Evolutionary conservation across 1,284 basidiomycete species (phyloP).

Genomic region (Marasmius fiardii): DNA sequence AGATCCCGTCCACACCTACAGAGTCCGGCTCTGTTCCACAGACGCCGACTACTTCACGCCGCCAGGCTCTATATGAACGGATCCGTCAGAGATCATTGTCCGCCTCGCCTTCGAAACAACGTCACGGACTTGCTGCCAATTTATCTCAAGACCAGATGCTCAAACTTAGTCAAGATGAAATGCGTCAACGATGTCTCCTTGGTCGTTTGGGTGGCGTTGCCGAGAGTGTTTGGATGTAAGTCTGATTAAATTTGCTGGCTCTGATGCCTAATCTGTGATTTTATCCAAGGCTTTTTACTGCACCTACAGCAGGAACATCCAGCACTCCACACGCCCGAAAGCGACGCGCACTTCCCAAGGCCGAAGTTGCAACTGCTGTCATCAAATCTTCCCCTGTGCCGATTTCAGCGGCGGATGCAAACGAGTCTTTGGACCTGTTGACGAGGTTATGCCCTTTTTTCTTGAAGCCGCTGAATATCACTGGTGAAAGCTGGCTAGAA

Average conservation of each 20-base stretch:
- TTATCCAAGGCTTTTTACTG: constrained; percentile 61
- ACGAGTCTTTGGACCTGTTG: constrained; percentile 66
- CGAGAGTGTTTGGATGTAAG: constrained; percentile 85
- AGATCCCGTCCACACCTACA: constrained; percentile 42
- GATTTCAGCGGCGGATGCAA: constrained; percentile 70
- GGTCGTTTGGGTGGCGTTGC: constrained; percentile 74
- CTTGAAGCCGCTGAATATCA: constrained; percentile 57
- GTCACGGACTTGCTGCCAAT: constrained; percentile 32
- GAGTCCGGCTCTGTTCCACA: constrained; percentile 52
- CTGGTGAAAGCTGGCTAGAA: constrained; percentile 75
- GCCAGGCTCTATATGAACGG: constrained; percentile 76
- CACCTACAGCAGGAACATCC: constrained; percentile 38
- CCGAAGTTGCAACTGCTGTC: constrained; percentile 62
- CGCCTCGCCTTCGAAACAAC: constrained; percentile 48
- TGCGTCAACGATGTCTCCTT: constrained; percentile 66
- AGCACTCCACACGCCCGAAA: constrained; percentile 56
- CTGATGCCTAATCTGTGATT: constrained; percentile 7
- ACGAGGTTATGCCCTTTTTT: constrained; percentile 75
- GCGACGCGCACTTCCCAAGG: constrained; percentile 59
- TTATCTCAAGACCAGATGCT: constrained; percentile 64
- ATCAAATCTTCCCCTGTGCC: constrained; percentile 78
- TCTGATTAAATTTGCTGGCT: constrained; percentile 13
- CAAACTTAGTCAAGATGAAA: constrained; percentile 71
- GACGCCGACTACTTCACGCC: constrained; percentile 70
- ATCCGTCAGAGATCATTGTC: constrained; percentile 67